These are phyloP conservation scores for Coemansia erecta DNA, from an alignment of 192 early-diverging fungal species.

Conservation along the genomic window DNA sequence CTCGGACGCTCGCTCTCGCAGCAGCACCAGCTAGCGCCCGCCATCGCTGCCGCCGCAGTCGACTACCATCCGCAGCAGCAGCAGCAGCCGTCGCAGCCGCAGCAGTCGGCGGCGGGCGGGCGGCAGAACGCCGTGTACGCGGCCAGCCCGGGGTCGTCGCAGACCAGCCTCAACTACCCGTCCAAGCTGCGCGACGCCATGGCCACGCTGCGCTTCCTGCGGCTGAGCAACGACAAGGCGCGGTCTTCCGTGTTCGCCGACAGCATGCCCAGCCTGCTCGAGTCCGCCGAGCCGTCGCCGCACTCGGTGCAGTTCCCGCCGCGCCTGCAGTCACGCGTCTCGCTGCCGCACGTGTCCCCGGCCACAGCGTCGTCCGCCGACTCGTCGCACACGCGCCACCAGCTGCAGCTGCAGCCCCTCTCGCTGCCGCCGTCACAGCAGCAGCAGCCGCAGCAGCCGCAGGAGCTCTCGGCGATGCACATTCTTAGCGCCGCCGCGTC, in stretches of 20 bases:
- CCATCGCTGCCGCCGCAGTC: constrained; percentile 4
- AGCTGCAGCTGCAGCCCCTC: too few relatives aligned
- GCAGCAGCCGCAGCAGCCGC: constrained; percentile 16
- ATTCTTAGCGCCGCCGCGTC: constrained; percentile 47
- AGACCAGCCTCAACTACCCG: constrained; percentile 44
- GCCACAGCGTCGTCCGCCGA: too few relatives aligned
- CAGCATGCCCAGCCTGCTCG: constrained; percentile 45
- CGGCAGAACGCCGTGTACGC: constrained; percentile 16
- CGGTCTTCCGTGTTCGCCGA: constrained; percentile 22
- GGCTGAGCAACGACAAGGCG: constrained; percentile 38
- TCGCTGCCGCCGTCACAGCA: too few relatives aligned
- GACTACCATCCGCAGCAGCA: constrained; percentile 3
- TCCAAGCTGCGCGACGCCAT: constrained; percentile 54
- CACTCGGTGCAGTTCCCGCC: constrained; percentile 18
- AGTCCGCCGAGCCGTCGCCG: constrained; percentile 23
- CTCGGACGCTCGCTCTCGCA: constrained; percentile 45
- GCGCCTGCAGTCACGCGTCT: constrained; percentile 32
- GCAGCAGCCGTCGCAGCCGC: neutral
- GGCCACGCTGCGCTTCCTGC: constrained; percentile 48
- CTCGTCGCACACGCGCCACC: too few relatives aligned
- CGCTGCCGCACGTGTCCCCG: constrained; percentile 29
- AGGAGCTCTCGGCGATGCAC: constrained; percentile 46
- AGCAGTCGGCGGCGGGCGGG: neutral
- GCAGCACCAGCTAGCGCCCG: too few relatives aligned
- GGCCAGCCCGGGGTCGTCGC: constrained; percentile 44